These are phyloP conservation scores for Haematococcus sp. DNA, from an alignment of 139 green algal genomes.

Conservation along the genomic window DNA sequence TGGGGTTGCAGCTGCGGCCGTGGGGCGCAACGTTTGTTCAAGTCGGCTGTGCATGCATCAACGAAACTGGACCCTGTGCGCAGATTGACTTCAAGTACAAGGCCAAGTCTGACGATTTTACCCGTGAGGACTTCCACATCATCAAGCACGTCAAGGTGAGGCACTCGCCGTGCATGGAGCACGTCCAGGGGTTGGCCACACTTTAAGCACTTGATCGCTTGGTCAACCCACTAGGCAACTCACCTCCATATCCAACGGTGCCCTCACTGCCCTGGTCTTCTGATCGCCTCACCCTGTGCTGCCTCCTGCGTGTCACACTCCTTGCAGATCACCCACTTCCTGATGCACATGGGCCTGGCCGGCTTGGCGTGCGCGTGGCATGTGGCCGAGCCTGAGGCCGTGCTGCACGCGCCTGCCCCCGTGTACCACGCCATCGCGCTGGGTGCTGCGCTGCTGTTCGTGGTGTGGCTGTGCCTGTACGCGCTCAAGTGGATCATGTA, in stretches of 20 bases:
- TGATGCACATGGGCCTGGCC: slow-evolving; percentile 32
- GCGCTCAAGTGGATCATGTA: slow-evolving; percentile 42
- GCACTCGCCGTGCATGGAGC: too few relatives aligned
- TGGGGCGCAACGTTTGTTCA: too few relatives aligned
- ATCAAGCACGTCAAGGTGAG: slow-evolving; percentile 56
- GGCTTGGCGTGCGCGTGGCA: slow-evolving; percentile 38
- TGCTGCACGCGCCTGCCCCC: slow-evolving; percentile 7
- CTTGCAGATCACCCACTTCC: slow-evolving; percentile 36
- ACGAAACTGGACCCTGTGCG: too few relatives aligned
- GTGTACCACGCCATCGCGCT: slow-evolving; percentile 40
- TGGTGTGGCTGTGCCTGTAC: slow-evolving; percentile 34
- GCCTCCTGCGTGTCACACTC: too few relatives aligned
- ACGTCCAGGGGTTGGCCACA: too few relatives aligned
- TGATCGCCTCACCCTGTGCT: too few relatives aligned
- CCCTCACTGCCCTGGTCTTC: too few relatives aligned
- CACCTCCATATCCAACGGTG: too few relatives aligned
- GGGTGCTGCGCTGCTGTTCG: slow-evolving; percentile 28
- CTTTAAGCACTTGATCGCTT: too few relatives aligned
- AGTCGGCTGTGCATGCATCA: too few relatives aligned
- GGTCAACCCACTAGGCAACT: too few relatives aligned
- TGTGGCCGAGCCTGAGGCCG: slow-evolving; percentile 10
- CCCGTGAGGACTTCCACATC: slow-evolving; percentile 43
- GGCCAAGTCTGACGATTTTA: slow-evolving; percentile 50
- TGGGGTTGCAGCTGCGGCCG: too few relatives aligned
- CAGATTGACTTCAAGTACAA: slow-evolving; percentile 55